Percentiles rank a stretch among this genome's conserved stretches.
These are phyloP conservation scores for Penicillium sp. DNA, from an alignment of 2,329 filamentous ascomycete genomes.

Conservation along the genomic window DNA sequence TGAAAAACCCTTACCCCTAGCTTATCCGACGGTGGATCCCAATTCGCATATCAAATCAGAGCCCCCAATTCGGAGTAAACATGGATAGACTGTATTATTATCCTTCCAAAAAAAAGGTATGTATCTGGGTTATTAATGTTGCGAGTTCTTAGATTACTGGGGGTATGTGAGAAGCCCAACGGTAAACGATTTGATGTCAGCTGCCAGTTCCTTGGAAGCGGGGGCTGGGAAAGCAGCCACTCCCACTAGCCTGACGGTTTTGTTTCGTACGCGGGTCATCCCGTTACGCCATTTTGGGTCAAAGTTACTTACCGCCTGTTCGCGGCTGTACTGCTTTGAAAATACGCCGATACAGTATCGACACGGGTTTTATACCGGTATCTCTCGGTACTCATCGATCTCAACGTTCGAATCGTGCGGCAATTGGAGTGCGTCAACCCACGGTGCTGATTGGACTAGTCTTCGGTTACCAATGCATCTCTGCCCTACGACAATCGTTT, in stretches of 20 bases:
- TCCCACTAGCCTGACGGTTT: not conserved
- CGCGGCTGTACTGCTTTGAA: not conserved
- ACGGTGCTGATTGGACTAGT: not conserved
- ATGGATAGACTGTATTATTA: too few relatives aligned
- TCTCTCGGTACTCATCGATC: not conserved
- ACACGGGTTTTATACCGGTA: not conserved
- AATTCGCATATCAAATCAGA: not conserved
- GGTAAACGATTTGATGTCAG: not conserved
- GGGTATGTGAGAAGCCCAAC: not conserved
- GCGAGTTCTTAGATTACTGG: not conserved
- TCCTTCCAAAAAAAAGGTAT: too few relatives aligned
- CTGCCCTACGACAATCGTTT: not conserved
- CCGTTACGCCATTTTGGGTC: slow-evolving; percentile 14
- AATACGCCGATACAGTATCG: not conserved
- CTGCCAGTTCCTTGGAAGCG: slow-evolving; percentile 1
- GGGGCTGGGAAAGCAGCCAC: not conserved
- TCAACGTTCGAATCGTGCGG: not conserved
- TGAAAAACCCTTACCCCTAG: slow-evolving; percentile 15
- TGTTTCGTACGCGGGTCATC: slow-evolving; percentile 21
- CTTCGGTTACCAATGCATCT: not conserved
- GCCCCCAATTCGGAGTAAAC: not conserved
- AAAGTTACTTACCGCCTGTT: not conserved
- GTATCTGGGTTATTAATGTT: too few relatives aligned
- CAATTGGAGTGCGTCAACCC: not conserved
- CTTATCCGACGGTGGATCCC: slow-evolving; percentile 7